Conservation (phyloP, 140 eudicot genomes). For the Senecio squalidus region DNA sequence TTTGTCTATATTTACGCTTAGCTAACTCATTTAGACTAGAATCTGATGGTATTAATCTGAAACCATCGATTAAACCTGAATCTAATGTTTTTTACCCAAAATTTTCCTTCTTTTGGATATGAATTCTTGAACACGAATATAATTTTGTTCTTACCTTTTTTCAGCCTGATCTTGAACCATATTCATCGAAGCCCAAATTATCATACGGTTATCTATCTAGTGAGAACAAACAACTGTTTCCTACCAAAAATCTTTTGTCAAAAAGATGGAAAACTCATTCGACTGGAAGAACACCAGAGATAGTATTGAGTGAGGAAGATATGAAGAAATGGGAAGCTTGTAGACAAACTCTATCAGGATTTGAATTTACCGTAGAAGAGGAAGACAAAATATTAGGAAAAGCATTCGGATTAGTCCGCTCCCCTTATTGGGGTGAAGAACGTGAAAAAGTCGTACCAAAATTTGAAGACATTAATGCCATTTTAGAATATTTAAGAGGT, state of each 20-base stretch:
- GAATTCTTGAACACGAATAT: neutral
- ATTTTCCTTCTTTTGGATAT: neutral
- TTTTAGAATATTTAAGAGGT: conserved; percentile 53
- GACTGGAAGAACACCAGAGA: conserved; percentile 32
- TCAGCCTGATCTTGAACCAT: conserved; percentile 39
- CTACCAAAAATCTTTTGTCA: conserved; percentile 13
- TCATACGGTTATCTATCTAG: conserved; percentile 10
- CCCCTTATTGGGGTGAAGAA: conserved; percentile 98
- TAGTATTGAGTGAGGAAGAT: conserved; percentile 56
- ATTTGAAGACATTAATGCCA: conserved; percentile 41
- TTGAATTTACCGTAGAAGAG: conserved; percentile 51
- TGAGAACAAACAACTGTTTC: conserved; percentile 9
- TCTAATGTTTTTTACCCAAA: neutral
- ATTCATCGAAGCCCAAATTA: conserved; percentile 8
- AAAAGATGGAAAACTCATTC: conserved; percentile 50
- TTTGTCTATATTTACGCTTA: neutral
- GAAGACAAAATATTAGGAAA: conserved; percentile 85
- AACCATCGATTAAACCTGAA: neutral
- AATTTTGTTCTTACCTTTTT: conserved; percentile 1
- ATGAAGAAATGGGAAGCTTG: conserved; percentile 64
- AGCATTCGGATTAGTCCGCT: conserved; percentile 82
- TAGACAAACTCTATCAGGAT: conserved; percentile 54
- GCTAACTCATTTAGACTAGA: neutral
- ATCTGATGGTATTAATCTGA: neutral
- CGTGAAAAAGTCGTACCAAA: conserved; percentile 67